These are phyloP conservation scores for Aspergillus glaucus DNA, from an alignment of 2,329 filamentous ascomycete species.

Conservation along the genomic window DNA sequence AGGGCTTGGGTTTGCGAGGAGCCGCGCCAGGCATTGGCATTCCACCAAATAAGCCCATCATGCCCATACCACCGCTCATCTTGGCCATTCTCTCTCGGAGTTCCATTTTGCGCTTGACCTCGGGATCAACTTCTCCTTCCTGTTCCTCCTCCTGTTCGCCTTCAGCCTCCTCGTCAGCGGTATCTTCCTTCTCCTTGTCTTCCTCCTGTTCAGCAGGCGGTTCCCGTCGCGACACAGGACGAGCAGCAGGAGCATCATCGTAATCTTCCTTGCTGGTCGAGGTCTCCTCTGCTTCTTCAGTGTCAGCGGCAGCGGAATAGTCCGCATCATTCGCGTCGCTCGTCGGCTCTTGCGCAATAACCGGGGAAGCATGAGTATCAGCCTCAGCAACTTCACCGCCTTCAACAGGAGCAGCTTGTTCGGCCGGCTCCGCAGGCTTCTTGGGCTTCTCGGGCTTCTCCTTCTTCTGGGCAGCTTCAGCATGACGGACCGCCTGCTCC, in stretches of 20 bases:
- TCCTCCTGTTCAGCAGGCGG: constrained; percentile 30
- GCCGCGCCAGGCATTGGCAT: constrained; percentile 49
- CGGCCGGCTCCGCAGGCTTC: constrained; percentile 52
- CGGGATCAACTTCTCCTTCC: constrained; percentile 81
- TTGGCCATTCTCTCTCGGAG: constrained; percentile 94
- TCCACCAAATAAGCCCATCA: constrained; percentile 83
- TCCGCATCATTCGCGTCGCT: constrained; percentile 62
- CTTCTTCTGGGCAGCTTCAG: constrained; percentile 70
- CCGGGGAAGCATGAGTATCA: constrained; percentile 29
- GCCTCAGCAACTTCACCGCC: constrained; percentile 21
- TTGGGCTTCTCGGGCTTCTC: constrained; percentile 78
- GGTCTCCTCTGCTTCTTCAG: constrained; percentile 55
- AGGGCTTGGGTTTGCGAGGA: constrained; percentile 46
- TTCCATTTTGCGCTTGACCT: constrained; percentile 77
- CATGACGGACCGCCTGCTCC: constrained; percentile 78
- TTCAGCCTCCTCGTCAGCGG: constrained; percentile 41
- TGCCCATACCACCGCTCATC: constrained; percentile 96
- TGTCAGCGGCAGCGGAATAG: constrained; percentile 58
- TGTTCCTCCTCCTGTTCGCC: constrained; percentile 65
- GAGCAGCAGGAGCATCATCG: constrained; percentile 48
- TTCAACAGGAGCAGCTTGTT: constrained; percentile 18
- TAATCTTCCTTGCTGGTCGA: constrained; percentile 69
- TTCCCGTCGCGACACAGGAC: constrained; percentile 12
- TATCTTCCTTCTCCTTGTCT: constrained; percentile 45
- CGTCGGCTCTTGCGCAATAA: constrained; percentile 46